Evolutionary conservation across 257 asterid species (phyloP).

Genomic region (Verbascum thapsus): DNA sequence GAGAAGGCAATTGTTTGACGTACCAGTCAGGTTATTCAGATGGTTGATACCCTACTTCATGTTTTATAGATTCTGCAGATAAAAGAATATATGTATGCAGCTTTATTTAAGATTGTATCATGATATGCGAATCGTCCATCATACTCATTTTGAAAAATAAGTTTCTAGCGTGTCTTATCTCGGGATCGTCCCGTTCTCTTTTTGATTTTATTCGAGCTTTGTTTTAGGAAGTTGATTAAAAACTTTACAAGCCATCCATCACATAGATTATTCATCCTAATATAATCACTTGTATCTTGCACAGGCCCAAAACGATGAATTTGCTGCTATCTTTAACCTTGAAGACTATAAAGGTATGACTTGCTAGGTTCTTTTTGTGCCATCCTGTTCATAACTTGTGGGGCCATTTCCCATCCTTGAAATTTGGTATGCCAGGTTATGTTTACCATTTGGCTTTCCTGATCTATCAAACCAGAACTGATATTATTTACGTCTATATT

Average conservation of each 20-base stretch:
- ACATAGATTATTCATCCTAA: slow-evolving; percentile 19
- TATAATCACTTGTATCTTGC: slow-evolving; percentile 18
- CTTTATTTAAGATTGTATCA: no score
- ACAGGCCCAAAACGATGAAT: slow-evolving; percentile 84
- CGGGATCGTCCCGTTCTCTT: background rate
- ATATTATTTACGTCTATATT: no score
- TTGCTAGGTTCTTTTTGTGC: background rate
- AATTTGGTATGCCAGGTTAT: slow-evolving; percentile 6
- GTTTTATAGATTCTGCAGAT: no score
- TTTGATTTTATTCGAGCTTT: background rate
- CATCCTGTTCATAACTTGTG: slow-evolving; percentile 16
- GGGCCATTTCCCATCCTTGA: slow-evolving; percentile 12
- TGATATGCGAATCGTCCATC: no score
- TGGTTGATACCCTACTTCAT: no score
- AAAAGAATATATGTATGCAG: no score
- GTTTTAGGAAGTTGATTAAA: slow-evolving; percentile 7
- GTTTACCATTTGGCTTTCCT: slow-evolving; percentile 2
- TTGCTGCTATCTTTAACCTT: slow-evolving; percentile 81
- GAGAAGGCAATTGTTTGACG: slow-evolving; percentile 1
- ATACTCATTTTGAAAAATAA: no score
- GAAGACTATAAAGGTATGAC: slow-evolving; percentile 93
- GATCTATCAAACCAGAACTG: no score
- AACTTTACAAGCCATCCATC: slow-evolving; percentile 16
- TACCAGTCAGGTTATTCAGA: no score
- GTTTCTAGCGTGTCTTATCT: slow-evolving; percentile 16